Base-by-base conservation (phyloP, 1,284 basidiomycete species). In the Cryptococcus sp. region DNA sequence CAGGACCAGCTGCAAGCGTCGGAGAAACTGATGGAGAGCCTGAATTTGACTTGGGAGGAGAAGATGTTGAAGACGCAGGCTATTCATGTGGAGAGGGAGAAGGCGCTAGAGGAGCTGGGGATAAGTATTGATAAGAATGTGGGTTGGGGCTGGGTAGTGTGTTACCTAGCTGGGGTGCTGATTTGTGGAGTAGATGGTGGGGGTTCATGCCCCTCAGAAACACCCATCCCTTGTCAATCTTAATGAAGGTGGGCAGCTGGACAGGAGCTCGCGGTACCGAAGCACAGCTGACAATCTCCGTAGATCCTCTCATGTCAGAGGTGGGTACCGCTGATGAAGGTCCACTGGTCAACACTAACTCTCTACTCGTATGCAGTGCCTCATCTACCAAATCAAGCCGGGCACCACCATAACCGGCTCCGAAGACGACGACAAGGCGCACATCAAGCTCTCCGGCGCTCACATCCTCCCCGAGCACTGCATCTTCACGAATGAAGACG, bases 21-120 rank as follows among this genome's bases (percentile, higher is more conserved):
- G 74, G 95, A 98, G 80, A 98, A 97, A 80, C 80, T 98, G 60
- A 97, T 98, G 93, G 84, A 92, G 78, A 85, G 87, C 66, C 79
- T 98, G 74, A 97, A 97, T 73, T 89, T 98, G 80, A 97, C 93
- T 3, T 98, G 95, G 94, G 95, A 98, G 78, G 83, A 97, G 79
- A 98, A 98, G 62, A 69, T 98, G 80, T 78, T 81, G 65, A 85
- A 90, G 72, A 98, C 95, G 15, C 89, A 95, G 72, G 88, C 90
- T 72, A 91, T 98, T 44, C 94, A 98, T 78, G 89, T 89, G 69
- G 92, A 98, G 79, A 84, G 95, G 60, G 95, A 98, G 80, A 87
- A 93, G 80, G 96, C 95, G 4, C 79, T 98, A 49, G 96, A 98
- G 78, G 95, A 98, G 78, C 80, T 98, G 61, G 95, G 95, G 50